These are phyloP conservation scores for Fomitopsis betulina DNA, from an alignment of 1,284 basidiomycete genomes.

Conservation along the genomic window DNA sequence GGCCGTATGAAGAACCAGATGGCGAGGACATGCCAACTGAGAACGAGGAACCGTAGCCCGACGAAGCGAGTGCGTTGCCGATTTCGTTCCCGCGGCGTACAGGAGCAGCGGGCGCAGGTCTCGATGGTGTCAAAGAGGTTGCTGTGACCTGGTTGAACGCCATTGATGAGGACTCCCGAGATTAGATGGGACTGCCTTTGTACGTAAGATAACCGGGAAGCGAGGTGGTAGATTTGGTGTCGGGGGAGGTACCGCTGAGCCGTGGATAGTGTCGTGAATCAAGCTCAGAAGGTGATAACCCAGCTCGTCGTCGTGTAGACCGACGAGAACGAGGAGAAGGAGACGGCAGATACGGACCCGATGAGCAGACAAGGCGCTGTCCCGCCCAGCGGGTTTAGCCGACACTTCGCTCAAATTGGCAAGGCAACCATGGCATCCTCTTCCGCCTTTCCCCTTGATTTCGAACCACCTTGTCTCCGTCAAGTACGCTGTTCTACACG, in stretches of 20 bases:
- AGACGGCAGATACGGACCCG: background rate
- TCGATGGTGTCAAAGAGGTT: conserved; percentile 47
- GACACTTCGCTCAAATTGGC: conserved; percentile 2
- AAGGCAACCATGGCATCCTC: background rate
- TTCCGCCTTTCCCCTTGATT: background rate
- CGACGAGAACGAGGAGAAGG: background rate
- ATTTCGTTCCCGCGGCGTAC: conserved; percentile 40
- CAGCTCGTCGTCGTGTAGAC: background rate
- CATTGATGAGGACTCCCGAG: conserved; percentile 27
- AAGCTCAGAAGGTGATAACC: background rate
- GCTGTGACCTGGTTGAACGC: conserved; percentile 45
- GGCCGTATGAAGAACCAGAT: conserved; percentile 53
- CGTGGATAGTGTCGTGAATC: background rate
- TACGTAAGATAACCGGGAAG: background rate
- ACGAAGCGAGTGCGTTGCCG: conserved; percentile 37
- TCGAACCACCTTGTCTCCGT: too few relatives aligned
- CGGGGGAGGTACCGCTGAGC: background rate
- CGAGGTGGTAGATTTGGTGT: background rate
- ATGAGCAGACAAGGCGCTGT: conserved; percentile 2
- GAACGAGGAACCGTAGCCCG: conserved; percentile 58
- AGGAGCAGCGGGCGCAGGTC: conserved; percentile 67
- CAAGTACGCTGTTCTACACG: background rate
- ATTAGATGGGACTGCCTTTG: background rate
- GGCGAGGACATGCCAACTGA: conserved; percentile 45
- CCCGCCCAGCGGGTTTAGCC: background rate